Conservation (phyloP, 345 rosid genomes). For the Brassica juncea region DNA sequence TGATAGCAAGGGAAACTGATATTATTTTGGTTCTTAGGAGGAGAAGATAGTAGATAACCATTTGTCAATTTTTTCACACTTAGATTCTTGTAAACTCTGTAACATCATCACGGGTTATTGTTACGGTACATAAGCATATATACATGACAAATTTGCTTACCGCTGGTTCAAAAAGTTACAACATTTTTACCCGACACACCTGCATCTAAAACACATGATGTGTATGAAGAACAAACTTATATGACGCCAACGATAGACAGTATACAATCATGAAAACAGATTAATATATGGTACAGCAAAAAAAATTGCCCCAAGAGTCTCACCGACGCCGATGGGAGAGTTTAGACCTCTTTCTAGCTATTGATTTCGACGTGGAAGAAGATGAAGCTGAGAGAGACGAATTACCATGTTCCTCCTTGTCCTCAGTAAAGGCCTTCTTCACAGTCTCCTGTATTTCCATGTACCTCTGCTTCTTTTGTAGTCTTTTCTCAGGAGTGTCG, state of each 20-base stretch:
- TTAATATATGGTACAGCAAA: neutral
- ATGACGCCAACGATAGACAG: neutral
- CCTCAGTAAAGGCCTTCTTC: constrained; percentile 56
- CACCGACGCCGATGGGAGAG: constrained; percentile 6
- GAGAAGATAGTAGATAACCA: neutral
- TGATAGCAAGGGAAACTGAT: neutral
- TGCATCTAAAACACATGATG: neutral
- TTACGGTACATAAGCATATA: neutral
- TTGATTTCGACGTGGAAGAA: constrained; percentile 44
- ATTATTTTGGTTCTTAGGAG: neutral
- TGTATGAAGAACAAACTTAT: neutral
- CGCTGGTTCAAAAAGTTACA: neutral
- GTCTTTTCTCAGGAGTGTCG: constrained; percentile 50
- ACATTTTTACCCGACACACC: neutral
- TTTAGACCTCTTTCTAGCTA: constrained; percentile 12
- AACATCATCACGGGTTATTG: neutral
- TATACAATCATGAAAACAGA: neutral
- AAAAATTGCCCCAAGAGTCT: constrained; percentile 4
- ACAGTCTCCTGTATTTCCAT: constrained; percentile 55
- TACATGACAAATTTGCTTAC: neutral
- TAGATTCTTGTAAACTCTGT: neutral
- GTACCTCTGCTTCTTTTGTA: constrained; percentile 54
- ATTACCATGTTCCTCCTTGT: constrained; percentile 55
- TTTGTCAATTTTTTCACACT: neutral
- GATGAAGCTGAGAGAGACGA: constrained; percentile 36